A percentile compares a stretch with the other conserved stretches of the same genome.
Evolutionary conservation across 1,139 yeast genomes (phyloP).

Genomic region (Blastobotrys serpentis): DNA sequence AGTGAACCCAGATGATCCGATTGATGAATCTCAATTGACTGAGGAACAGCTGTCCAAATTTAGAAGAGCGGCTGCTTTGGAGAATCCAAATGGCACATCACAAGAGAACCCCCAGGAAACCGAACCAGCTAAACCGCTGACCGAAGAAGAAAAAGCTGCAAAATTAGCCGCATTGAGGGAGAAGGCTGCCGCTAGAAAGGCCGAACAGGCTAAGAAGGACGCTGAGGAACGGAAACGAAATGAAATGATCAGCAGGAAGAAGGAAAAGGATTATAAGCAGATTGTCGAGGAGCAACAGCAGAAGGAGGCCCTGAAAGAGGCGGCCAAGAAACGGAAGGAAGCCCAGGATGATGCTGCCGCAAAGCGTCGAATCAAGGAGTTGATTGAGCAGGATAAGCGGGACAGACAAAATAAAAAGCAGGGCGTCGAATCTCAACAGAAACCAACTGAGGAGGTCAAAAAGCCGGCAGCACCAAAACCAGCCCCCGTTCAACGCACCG

Average conservation of each 20-base stretch:
- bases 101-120: slow-evolving; percentile 12
- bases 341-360: slow-evolving; percentile 39
- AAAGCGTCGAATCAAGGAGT: slow-evolving; percentile 36
- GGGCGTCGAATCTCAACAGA: slow-evolving; percentile 15
- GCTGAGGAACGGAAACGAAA: slow-evolving; percentile 33
- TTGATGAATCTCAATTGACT: slow-evolving; percentile 3
- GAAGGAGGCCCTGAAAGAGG: slow-evolving; percentile 37
- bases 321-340: slow-evolving; percentile 36
- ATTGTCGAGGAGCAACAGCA: slow-evolving; percentile 37
- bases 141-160: slow-evolving; percentile 36
- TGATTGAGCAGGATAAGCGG: slow-evolving; percentile 40
- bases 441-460: slow-evolving; percentile 8
- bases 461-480: slow-evolving; percentile 16
- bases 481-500: slow-evolving; percentile 28
- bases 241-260: slow-evolving; percentile 37
- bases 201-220: slow-evolving; percentile 35
- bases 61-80: not conserved
- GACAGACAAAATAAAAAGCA: slow-evolving; percentile 32
- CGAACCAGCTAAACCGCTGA: slow-evolving; percentile 21
- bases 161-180: slow-evolving; percentile 34
- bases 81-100: slow-evolving; percentile 8
- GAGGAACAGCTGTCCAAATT: slow-evolving; percentile 11
- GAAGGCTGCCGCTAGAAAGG: slow-evolving; percentile 34
- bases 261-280: slow-evolving; percentile 33
- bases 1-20: slow-evolving; percentile 13